Evolutionary conservation across 345 rosid species (phyloP).

Genomic region (Dovyalis caffra): DNA sequence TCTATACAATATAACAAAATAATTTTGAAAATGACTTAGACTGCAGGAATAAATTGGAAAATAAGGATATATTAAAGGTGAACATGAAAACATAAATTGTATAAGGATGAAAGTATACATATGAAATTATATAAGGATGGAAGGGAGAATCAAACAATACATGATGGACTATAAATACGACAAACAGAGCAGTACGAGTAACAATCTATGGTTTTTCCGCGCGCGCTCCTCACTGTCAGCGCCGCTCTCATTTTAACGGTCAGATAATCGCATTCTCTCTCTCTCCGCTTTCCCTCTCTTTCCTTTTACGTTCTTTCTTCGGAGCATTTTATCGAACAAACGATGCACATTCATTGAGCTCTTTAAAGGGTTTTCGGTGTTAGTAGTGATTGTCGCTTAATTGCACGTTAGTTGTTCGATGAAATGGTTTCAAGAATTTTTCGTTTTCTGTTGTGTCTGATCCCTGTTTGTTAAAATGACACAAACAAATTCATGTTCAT

Average conservation of each 20-base stretch:
- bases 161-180: background rate
- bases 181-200: too few species aligned
- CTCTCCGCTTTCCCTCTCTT: background rate
- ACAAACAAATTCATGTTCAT: background rate
- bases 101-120: background rate
- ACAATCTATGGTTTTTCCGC: too few species aligned
- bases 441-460: background rate
- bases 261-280: background rate
- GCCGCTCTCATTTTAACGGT: background rate
- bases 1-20: too few species aligned
- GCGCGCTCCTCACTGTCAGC: background rate
- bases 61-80: too few species aligned
- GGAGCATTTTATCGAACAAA: background rate
- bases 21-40: too few species aligned
- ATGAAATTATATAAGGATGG: background rate
- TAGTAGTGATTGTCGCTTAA: background rate
- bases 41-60: too few species aligned
- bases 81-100: too few species aligned
- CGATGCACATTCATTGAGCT: background rate
- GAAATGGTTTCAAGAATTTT: conserved; percentile 9
- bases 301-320: background rate
- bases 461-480: background rate
- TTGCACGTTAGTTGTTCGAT: conserved; percentile 14
- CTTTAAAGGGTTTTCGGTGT: too few species aligned
- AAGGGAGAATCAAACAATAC: background rate